Percentiles rank a stretch among this genome's conserved stretches.
Conservation (phyloP, 1,284 basidiomycete genomes). For the Cryptococcus floricola region DNA sequence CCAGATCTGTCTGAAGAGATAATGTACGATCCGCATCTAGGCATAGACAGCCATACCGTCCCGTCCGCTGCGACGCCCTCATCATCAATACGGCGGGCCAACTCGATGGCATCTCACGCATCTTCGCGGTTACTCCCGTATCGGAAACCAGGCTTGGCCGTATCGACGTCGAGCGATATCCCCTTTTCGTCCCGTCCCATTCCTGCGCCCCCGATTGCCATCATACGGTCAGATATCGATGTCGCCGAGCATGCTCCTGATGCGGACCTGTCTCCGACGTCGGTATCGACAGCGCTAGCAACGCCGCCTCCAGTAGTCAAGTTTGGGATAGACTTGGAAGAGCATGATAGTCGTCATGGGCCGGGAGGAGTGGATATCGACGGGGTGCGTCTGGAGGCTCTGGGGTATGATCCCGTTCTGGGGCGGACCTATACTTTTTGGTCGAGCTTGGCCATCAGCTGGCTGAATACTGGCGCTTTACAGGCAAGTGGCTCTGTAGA, state of each 20-base stretch:
- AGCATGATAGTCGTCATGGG: constrained; percentile 3
- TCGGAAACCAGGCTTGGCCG: not conserved
- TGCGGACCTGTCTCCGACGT: not conserved
- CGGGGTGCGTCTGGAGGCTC: constrained; percentile 37
- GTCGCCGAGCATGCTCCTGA: not conserved
- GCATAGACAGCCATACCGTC: not conserved
- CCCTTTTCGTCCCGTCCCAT: constrained; percentile 33
- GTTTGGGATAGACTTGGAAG: constrained; percentile 2
- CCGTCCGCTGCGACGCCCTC: not conserved
- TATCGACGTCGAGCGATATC: constrained; percentile 11
- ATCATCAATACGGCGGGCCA: not conserved
- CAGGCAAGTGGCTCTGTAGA: constrained; percentile 23
- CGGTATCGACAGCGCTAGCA: constrained; percentile 2
- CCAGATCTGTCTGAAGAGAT: not conserved
- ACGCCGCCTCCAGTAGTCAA: constrained; percentile 4
- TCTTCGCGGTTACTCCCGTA: constrained; percentile 4
- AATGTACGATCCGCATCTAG: not conserved
- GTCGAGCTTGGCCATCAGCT: constrained; percentile 43
- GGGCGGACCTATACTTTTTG: constrained; percentile 49
- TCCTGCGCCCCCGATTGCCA: constrained; percentile 27
- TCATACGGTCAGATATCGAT: not conserved
- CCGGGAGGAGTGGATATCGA: constrained; percentile 36
- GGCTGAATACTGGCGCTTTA: constrained; percentile 42
- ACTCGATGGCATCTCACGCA: constrained; percentile 3
- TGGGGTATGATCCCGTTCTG: constrained; percentile 47